Evolutionary conservation across 139 green algal species (phyloP), one percentile per base, ranked within the genome.

Genomic region (Parachlorella kessleri): DNA sequence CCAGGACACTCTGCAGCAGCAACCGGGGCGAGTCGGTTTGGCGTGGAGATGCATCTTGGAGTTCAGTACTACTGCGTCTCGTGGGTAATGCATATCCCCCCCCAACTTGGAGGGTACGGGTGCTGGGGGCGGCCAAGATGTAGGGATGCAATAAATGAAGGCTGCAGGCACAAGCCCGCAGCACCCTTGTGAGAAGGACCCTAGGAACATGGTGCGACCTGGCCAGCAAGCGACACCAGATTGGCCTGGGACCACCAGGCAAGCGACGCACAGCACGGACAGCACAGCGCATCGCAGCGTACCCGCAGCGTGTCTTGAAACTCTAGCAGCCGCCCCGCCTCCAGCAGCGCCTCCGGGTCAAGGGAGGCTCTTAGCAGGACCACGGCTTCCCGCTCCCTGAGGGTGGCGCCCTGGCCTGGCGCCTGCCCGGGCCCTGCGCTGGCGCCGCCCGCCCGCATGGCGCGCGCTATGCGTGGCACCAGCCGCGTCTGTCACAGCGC

Each of bases 301-400:
- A 77, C 40, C 55, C 78, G 18, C 7, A 83, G 79, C 6, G 76
- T 66, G 37, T 32, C 23, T 1, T 38, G 40, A n/a, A 75, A 88
- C 42, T 83, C 78, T 18, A 32, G 26, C 68, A 88, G 68, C 37
- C 55, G 54, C 40, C 68, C 75, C 21, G 36, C 64, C 54, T 77
- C n/a, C 35, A 89, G 75, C 73, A 84, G 55, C 3, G 33, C 70
- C 0, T 81, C 64, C 2, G 83, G 81, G n/a, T 81, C 73, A 55
- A 89, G 83, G 32, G 67, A 72, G 30, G 65, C 40, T 10, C 67
- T 70, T 37, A 89, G 78, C 36, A 89, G 63, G 18, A 40, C 72
- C 30, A 79, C 65, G 1, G 65, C 84, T 35, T 88, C 84, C 10
- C 65, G 35, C 69, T 72, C 38, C 0, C 76, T 73, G 39, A 81